Base-by-base conservation (phyloP, 108 stramenopile species). In the Parietichytrium sp. region DNA sequence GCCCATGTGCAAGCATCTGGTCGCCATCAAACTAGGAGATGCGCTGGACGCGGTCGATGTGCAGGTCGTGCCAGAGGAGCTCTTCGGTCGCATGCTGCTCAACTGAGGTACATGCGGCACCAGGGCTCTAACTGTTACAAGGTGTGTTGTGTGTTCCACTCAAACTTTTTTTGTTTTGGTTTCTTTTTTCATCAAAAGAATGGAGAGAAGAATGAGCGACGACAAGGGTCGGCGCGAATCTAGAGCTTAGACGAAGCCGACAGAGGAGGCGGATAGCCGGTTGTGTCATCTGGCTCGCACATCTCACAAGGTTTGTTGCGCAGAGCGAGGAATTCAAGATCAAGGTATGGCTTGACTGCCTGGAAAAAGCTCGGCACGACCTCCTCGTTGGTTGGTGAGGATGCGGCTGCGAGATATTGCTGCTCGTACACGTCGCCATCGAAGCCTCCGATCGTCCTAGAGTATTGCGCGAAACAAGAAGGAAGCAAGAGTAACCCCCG, bases 351-450 rank as follows among this genome's bases (percentile, higher is more conserved):
- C 8, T 10, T 8, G 20, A 72, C 12, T 13, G 20, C 61, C 10
- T 72, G 38, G 20, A 72, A 42, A 3, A 72, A 72, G 38, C 45
- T 42, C 15, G 61, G 61, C 23, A 33, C 18, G 20, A 33, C 61
- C 15, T 15, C 2, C 3, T 72, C 38, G 20, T 72, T 72, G 61
- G 45, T 45, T 15, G 36, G 10, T 10, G 38, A 45, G 23, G 36
- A 33, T n/a, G 45, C 38, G 10, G 61, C 61, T 6, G 61, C 61
- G 42, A 72, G 33, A 27, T 33, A 72, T 20, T 72, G 61, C 38
- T 42, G 61, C 61, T 72, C 61, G 42, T 72, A 72, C 36, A 72
- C 45, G 20, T 72, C 45, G 42, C 61, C 61, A 2, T 72, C 61
- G 23, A 23, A 45, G 29, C 38, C 61, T 33, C 61, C 61, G 20